Evolutionary conservation across 2,329 filamentous ascomycete genomes (phyloP).

Genomic region (Xylaria arbuscula): DNA sequence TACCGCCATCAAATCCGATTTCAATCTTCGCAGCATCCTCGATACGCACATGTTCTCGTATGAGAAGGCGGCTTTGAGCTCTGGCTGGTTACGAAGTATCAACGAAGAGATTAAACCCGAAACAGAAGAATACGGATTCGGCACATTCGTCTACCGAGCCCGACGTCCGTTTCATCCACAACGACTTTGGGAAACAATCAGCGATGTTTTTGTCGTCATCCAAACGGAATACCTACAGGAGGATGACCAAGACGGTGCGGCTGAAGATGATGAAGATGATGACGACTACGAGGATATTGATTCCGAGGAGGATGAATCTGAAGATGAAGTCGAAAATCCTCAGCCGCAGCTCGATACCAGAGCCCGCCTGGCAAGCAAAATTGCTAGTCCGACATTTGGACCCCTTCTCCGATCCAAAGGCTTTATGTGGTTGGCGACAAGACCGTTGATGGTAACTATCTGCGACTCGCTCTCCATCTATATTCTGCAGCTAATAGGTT

Average conservation of each 20-base stretch:
- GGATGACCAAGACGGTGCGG: slow-evolving; percentile 44
- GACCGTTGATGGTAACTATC: slow-evolving; percentile 57
- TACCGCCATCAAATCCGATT: slow-evolving; percentile 61
- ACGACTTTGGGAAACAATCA: slow-evolving; percentile 58
- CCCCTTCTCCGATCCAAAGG: slow-evolving; percentile 73
- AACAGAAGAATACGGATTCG: slow-evolving; percentile 78
- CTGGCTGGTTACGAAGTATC: slow-evolving; percentile 77
- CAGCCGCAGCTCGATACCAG: slow-evolving; percentile 47
- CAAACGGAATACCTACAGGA: slow-evolving; percentile 58
- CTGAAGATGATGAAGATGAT: slow-evolving; percentile 41
- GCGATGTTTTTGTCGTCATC: slow-evolving; percentile 62
- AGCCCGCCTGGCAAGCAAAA: slow-evolving; percentile 64
- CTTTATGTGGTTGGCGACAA: slow-evolving; percentile 68
- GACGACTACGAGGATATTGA: slow-evolving; percentile 39
- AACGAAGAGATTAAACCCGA: slow-evolving; percentile 78
- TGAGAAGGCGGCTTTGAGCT: slow-evolving; percentile 70
- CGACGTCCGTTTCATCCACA: slow-evolving; percentile 65
- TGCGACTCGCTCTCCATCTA: neutral
- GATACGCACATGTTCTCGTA: slow-evolving; percentile 74
- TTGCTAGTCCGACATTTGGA: slow-evolving; percentile 61
- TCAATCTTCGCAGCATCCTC: slow-evolving; percentile 72
- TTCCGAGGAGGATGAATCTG: slow-evolving; percentile 21
- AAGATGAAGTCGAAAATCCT: slow-evolving; percentile 43
- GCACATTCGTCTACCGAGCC: slow-evolving; percentile 75
- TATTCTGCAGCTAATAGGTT: slow-evolving; percentile 23